Evolutionary conservation across 495 filamentous ascomycete genomes (phyloP), one percentile per base, ranked within the genome.

Genomic region (Diplogelasinospora grovesii): DNA sequence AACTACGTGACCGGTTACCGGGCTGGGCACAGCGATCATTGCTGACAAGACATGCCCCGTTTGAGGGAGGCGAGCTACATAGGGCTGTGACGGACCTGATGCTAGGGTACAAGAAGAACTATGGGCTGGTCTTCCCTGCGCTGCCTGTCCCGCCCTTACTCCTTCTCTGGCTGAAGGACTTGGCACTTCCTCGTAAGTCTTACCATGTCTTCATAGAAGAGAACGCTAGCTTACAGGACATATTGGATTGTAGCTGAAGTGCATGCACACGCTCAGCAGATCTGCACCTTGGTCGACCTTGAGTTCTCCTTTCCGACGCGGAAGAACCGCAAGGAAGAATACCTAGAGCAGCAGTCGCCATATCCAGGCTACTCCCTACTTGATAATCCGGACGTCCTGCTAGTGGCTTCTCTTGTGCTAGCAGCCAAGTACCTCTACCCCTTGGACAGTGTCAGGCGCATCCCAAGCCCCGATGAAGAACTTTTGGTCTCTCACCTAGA

Each of bases 391-490:
- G 92, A 96, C 53, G 62, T 83, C 3, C 71, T 82, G 28, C 56
- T 96, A 0, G 69, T 86, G 33, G 69, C 77, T 14, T 60, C 89
- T 5, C 52, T 95, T n/a, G 66, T 95, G 4, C 73, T 95, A 16
- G 76, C 81, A 8, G 77, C 81, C 5, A 97, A 96, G 53, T 59
- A 93, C 4, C 59, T 79, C 15, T 87, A 85, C 53, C 85, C 89
- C 1, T 74, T 95, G 23, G 85, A 92, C 54, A 64, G 66, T 10
- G 43, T 78, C 8, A 55, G 70, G 35, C 70, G 82, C 14, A 64
- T 73, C 36, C 80, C 87, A 0, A 50, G 54, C 8, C 70, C 68
- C 13, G 38, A 59, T 2, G 56, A 68, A 8, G 86, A 92, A 43
- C 78, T 82, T 5, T 71, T 79, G 11, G 64, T 68, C 3, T 57